A percentile compares a stretch with the other conserved stretches of the same genome.
phyloP scores from a whole-genome alignment of 495 filamentous ascomycete genomes.

The Opeltia flavorubescens region DNA sequence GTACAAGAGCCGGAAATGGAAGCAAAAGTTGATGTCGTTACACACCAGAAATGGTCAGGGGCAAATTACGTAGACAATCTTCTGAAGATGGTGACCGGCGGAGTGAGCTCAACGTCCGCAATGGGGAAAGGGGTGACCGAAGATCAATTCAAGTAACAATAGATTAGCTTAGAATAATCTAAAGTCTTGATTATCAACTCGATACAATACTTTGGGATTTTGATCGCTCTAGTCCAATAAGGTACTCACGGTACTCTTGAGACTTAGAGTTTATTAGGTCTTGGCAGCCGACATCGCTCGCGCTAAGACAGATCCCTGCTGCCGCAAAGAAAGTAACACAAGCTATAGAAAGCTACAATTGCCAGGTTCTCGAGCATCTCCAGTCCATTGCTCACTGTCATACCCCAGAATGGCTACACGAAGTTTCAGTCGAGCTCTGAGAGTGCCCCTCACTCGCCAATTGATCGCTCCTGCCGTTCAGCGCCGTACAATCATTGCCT shows the following conservation, averaged over 20 bases:
- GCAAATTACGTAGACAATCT: slow-evolving; percentile 88
- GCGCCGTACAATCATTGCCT: slow-evolving; percentile 55
- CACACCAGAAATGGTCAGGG: slow-evolving; percentile 96
- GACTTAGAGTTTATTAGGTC: no score
- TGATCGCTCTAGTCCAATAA: no score
- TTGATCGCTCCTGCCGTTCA: slow-evolving; percentile 40
- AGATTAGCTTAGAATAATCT: no score
- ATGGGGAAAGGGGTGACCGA: slow-evolving; percentile 98
- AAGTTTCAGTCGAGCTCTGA: slow-evolving; percentile 69
- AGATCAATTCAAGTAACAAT: slow-evolving; percentile 77
- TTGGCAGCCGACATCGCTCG: not conserved
- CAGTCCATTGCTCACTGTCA: not conserved
- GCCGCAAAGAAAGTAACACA: not conserved
- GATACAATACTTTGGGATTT: no score
- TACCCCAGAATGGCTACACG: slow-evolving; percentile 63
- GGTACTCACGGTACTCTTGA: no score
- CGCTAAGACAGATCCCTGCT: not conserved
- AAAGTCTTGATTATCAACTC: no score
- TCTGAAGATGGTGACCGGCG: slow-evolving; percentile 94
- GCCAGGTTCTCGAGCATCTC: not conserved
- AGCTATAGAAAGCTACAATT: not conserved
- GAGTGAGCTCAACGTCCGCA: slow-evolving; percentile 77
- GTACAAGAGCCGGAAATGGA: slow-evolving; percentile 97
- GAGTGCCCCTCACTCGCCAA: slow-evolving; percentile 55
- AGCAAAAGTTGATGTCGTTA: slow-evolving; percentile 79